Percentiles rank a stretch among this genome's conserved stretches.
These are phyloP conservation scores for Phytopythium chamaehyphon DNA, from an alignment of 352 stramenopile species.

Conservation along the genomic window DNA sequence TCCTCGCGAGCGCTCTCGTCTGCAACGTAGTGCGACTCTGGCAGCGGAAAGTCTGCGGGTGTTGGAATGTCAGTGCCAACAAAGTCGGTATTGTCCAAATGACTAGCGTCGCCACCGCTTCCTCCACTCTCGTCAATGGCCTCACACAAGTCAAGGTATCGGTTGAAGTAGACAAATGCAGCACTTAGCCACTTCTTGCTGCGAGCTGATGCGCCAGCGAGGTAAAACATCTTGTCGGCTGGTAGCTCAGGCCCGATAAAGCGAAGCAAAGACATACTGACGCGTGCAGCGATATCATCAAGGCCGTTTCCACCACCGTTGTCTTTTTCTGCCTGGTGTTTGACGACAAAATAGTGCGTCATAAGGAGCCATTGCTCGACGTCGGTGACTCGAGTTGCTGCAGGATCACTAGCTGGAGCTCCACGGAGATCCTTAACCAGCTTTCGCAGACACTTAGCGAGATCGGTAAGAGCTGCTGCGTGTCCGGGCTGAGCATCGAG, in stretches of 20 bases:
- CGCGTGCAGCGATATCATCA: conserved; percentile 68
- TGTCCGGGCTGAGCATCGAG: conserved; percentile 42
- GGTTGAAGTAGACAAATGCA: conserved; percentile 95
- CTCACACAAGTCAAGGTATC: conserved; percentile 93
- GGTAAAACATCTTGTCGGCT: conserved; percentile 94
- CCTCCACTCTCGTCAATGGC: conserved; percentile 85
- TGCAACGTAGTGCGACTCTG: conserved; percentile 69
- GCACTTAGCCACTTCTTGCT: conserved; percentile 90
- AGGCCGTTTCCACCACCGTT: conserved; percentile 19
- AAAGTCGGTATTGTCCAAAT: conserved; percentile 94
- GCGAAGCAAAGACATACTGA: conserved; percentile 86
- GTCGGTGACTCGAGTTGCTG: conserved; percentile 44
- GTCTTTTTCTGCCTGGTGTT: conserved; percentile 49
- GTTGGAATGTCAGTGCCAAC: conserved; percentile 89
- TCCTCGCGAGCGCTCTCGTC: conserved; percentile 89
- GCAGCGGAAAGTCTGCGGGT: conserved; percentile 70
- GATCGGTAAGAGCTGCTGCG: conserved; percentile 41
- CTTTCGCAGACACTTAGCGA: conserved; percentile 68
- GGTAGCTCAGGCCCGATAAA: conserved; percentile 84
- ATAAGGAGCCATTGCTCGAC: conserved; percentile 79
- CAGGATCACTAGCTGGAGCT: conserved; percentile 42
- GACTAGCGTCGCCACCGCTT: conserved; percentile 42
- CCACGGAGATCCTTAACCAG: conserved; percentile 67
- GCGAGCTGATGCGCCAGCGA: conserved; percentile 73
- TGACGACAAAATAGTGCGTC: conserved; percentile 76